These are phyloP conservation scores for Zygotorulaspora sp. DNA, from an alignment of 805 yeast species.

Conservation along the genomic window DNA sequence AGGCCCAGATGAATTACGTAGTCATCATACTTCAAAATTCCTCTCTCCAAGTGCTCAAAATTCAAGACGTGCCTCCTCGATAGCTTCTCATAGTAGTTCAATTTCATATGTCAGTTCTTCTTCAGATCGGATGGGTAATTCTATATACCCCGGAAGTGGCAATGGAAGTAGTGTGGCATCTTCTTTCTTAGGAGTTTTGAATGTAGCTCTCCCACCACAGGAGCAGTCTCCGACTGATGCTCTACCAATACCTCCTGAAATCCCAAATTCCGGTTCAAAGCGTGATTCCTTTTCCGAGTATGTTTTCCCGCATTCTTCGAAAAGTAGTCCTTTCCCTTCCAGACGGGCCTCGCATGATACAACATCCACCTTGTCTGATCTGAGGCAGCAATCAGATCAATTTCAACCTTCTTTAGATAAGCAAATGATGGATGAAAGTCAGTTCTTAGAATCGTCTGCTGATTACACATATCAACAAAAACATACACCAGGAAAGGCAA, in stretches of 20 bases:
- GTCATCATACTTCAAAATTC: conserved; percentile 6
- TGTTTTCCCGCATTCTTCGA: conserved; percentile 12
- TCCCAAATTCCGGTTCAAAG: conserved; percentile 6
- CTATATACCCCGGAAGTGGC: conserved; percentile 28
- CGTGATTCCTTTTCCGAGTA: conserved; percentile 17
- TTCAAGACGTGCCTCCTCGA: conserved; percentile 37
- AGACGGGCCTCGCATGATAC: conserved; percentile 25
- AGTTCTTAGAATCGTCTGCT: conserved; percentile 2
- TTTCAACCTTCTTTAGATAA: conserved; percentile 21
- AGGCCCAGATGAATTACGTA: conserved; percentile 8
- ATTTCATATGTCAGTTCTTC: conserved; percentile 33
- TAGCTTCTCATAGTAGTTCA: conserved; percentile 33
- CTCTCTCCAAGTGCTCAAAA: conserved; percentile 10
- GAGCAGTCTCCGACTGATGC: conserved; percentile 54
- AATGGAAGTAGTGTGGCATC: conserved; percentile 25
- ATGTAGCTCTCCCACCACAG: conserved; percentile 48
- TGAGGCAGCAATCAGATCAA: conserved; percentile 17
- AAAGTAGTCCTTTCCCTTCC: conserved; percentile 29
- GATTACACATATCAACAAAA: conserved; percentile 9
- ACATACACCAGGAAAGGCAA: conserved; percentile 7
- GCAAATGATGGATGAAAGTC: conserved; percentile 20
- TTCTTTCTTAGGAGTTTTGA: conserved; percentile 23
- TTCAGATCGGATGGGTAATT: conserved; percentile 32
- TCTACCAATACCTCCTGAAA: conserved; percentile 31
- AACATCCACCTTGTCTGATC: conserved; percentile 16